Conservation (phyloP, 169 alveolate genomes). For the Plasmodium gonderi region DNA sequence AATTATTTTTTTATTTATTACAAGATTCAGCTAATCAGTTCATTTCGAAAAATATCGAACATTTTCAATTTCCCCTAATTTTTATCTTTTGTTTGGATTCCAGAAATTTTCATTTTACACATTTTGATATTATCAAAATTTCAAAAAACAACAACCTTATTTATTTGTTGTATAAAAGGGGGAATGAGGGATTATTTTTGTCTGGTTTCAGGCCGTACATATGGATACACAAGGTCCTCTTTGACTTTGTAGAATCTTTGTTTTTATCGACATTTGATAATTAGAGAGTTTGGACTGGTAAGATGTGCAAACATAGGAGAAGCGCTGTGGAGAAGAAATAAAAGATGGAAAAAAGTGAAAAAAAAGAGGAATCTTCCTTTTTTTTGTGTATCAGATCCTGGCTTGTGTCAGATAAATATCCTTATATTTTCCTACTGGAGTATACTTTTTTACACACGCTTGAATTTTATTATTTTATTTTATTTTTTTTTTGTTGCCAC, state of each 20-base stretch:
- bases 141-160: slow-evolving; percentile 71
- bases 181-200: slow-evolving; percentile 63
- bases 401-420: no score
- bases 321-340: no score
- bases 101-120: slow-evolving; percentile 62
- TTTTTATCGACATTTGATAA: slow-evolving; percentile 34
- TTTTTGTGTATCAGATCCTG: neutral
- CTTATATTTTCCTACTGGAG: no score
- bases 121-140: slow-evolving; percentile 69
- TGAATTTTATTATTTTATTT: no score
- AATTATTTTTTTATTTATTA: slow-evolving; percentile 30
- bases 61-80: slow-evolving; percentile 42
- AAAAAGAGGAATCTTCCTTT: neutral
- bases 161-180: slow-evolving; percentile 70
- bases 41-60: slow-evolving; percentile 52
- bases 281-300: no score
- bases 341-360: no score
- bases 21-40: slow-evolving; percentile 50
- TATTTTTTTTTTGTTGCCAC: no score
- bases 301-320: no score
- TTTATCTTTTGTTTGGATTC: slow-evolving; percentile 61
- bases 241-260: slow-evolving; percentile 55
- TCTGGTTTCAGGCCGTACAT: slow-evolving; percentile 63
- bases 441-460: no score
- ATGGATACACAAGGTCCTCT: slow-evolving; percentile 59